These are phyloP conservation scores for Eimeria maxima DNA, from an alignment of 169 alveolate genomes.

Conservation along the genomic window DNA sequence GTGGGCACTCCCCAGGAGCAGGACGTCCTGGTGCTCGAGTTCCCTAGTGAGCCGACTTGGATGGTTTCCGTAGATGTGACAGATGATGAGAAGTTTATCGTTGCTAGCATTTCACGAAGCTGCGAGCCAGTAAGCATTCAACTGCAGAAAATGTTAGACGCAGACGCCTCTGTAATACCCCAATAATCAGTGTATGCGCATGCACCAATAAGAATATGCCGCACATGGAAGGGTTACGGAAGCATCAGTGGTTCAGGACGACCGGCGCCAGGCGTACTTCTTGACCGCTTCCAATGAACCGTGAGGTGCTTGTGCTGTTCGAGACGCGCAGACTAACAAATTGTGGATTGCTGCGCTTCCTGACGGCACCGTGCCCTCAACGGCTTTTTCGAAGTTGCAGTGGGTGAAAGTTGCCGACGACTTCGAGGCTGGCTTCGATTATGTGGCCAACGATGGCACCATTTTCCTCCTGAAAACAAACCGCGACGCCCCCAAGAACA, in stretches of 20 bases:
- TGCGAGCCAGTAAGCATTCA: conserved; percentile 63
- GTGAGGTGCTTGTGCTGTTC: not conserved
- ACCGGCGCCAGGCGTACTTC: not conserved
- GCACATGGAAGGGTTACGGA: not conserved
- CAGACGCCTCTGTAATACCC: not conserved
- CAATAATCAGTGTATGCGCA: not conserved
- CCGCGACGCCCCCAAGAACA: conserved; percentile 74
- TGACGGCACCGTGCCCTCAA: not conserved
- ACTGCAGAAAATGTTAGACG: not conserved
- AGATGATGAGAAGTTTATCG: conserved; percentile 6
- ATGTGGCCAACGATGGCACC: conserved; percentile 65
- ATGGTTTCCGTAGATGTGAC: conserved; percentile 4
- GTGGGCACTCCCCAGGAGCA: conserved; percentile 65
- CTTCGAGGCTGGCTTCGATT: conserved; percentile 65
- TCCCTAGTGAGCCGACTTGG: conserved; percentile 72
- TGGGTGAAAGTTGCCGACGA: conserved; percentile 39
- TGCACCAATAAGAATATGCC: not conserved
- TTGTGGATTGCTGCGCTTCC: conserved; percentile 75
- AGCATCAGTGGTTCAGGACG: not conserved
- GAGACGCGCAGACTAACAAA: conserved; percentile 41
- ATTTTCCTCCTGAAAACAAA: conserved; percentile 58
- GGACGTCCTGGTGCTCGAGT: conserved; percentile 56
- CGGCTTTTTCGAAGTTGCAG: conserved; percentile 13
- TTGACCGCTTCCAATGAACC: not conserved
- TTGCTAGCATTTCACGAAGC: conserved; percentile 15